phyloP scores from a whole-genome alignment of 345 rosid genomes.

The Brassica rapa region DNA sequence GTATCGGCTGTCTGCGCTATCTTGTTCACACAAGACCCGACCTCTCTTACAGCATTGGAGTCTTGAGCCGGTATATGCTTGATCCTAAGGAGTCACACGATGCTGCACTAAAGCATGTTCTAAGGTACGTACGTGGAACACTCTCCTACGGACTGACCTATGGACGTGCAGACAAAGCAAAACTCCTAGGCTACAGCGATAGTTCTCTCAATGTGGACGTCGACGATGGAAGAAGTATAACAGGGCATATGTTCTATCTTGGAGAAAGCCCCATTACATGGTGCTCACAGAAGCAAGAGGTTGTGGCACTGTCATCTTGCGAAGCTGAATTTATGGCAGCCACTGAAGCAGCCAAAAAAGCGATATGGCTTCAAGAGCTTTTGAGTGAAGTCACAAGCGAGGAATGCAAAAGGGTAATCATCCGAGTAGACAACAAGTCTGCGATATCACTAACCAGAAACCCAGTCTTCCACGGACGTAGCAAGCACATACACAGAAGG shows the following conservation, averaged over 20 bases:
- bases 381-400: neutral
- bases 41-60: neutral
- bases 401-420: neutral
- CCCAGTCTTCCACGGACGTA: neutral
- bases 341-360: neutral
- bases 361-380: neutral
- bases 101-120: neutral
- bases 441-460: neutral
- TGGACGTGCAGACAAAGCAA: neutral
- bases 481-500: neutral
- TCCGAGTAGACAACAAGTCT: neutral
- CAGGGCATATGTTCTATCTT: neutral
- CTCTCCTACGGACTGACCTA: neutral
- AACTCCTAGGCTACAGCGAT: neutral
- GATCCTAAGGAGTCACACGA: neutral
- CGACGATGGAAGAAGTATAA: neutral
- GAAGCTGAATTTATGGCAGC: neutral
- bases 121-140: neutral
- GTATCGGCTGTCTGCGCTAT: neutral
- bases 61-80: neutral
- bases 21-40: neutral
- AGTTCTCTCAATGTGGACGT: neutral
- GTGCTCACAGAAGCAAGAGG: neutral
- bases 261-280: neutral
- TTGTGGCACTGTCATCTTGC: neutral